Conservation (phyloP, 1,139 yeast genomes). For the Saccharomyces pastorianus region DNA sequence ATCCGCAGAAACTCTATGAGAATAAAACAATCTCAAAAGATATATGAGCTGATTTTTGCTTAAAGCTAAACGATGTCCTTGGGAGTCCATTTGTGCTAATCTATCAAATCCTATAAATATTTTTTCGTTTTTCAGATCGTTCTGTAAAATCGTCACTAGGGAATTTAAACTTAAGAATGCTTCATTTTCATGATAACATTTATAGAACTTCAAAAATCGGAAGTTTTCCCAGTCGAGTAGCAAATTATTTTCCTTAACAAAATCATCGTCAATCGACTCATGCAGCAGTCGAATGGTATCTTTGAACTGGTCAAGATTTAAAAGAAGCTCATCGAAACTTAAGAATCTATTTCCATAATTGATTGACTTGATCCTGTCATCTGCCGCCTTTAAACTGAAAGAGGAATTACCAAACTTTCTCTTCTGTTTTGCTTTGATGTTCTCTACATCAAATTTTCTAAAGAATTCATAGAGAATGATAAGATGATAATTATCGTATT, state of each 20-base stretch:
- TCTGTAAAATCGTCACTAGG: conserved; percentile 33
- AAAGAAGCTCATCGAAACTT: conserved; percentile 33
- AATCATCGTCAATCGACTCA: conserved; percentile 27
- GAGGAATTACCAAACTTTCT: neutral
- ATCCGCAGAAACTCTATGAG: conserved; percentile 33
- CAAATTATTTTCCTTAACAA: conserved; percentile 20
- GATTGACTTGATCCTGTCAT: conserved; percentile 31
- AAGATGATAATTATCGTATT: conserved; percentile 51
- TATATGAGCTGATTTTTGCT: conserved; percentile 32
- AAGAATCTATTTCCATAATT: conserved; percentile 36
- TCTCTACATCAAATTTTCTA: conserved; percentile 33
- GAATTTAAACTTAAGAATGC: conserved; percentile 29
- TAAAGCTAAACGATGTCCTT: conserved; percentile 25
- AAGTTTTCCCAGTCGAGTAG: conserved; percentile 33
- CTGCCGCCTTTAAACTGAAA: conserved; percentile 22
- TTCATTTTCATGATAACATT: conserved; percentile 18
- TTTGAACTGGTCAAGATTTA: conserved; percentile 30
- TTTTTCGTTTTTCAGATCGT: conserved; percentile 32
- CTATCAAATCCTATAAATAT: conserved; percentile 26
- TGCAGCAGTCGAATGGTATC: conserved; percentile 30
- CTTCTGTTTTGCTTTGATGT: conserved; percentile 4
- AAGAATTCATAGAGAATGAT: conserved; percentile 47
- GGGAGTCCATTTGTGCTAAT: conserved; percentile 24
- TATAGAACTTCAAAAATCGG: conserved; percentile 25
- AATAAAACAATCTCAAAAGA: conserved; percentile 29